A percentile compares a stretch with the other conserved stretches of the same genome.
Conservation (phyloP, 78 protist species). For the Pigoraptor vietnamica region DNA sequence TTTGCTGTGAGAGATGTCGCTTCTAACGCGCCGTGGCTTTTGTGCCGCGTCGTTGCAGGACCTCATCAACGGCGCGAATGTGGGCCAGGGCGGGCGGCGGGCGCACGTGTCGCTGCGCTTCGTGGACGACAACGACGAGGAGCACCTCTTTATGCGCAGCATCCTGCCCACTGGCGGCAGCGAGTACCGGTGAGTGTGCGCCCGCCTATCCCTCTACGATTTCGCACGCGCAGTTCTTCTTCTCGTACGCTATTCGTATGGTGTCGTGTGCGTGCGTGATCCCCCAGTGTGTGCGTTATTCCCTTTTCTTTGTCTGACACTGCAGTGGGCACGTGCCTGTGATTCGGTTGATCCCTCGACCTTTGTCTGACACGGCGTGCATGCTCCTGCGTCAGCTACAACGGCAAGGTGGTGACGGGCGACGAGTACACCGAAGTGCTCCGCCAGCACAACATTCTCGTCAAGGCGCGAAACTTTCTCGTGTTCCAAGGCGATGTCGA, state of each 20-base stretch:
- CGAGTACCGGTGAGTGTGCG: background rate
- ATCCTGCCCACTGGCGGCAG: background rate
- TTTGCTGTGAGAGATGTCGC: background rate
- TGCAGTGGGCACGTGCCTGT: too few relatives aligned
- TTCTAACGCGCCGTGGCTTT: too few relatives aligned
- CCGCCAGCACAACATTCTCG: slow-evolving; percentile 30
- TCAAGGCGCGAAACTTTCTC: slow-evolving; percentile 79
- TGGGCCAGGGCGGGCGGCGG: background rate
- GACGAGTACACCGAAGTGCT: slow-evolving; percentile 51
- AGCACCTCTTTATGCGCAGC: slow-evolving; percentile 26
- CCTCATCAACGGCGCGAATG: background rate
- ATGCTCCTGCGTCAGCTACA: background rate
- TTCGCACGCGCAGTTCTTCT: too few relatives aligned
- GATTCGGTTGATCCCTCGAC: too few relatives aligned
- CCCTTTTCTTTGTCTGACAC: too few relatives aligned
- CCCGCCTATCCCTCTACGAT: background rate
- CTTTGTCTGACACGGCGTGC: background rate
- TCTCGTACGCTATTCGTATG: too few relatives aligned
- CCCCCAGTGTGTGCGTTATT: too few relatives aligned
- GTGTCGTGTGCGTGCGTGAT: too few relatives aligned
- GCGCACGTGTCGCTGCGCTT: background rate
- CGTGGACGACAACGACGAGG: background rate
- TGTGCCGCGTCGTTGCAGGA: background rate
- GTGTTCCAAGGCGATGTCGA: slow-evolving; percentile 95
- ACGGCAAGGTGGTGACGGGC: slow-evolving; percentile 28